Percentiles rank a stretch among this genome's conserved stretches.
Evolutionary conservation across 192 early-diverging fungal species (phyloP).

Genomic region (Podila verticillata): DNA sequence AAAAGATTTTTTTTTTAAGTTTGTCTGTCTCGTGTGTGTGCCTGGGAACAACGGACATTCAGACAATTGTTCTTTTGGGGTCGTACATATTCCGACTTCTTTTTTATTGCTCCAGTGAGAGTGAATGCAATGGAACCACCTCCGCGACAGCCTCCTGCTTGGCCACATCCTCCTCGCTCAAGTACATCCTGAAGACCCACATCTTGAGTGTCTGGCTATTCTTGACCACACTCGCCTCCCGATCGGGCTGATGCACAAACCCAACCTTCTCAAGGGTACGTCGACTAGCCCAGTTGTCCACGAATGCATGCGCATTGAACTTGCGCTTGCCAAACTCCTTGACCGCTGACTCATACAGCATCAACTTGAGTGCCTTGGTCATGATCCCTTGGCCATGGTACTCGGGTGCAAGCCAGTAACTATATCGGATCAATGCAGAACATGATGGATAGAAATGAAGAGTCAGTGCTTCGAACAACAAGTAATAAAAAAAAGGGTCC

Average conservation of each 20-base stretch:
- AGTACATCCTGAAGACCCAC: slow-evolving; percentile 19
- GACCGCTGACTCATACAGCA: slow-evolving; percentile 16
- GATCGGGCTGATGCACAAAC: slow-evolving; percentile 17
- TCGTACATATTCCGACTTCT: no score
- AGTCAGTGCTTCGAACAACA: background rate
- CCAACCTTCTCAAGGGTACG: slow-evolving; percentile 35
- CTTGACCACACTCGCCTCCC: background rate
- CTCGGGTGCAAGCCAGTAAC: slow-evolving; percentile 40
- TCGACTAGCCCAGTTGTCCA: slow-evolving; percentile 34
- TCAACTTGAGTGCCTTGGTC: slow-evolving; percentile 31
- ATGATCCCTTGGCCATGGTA: slow-evolving; percentile 44
- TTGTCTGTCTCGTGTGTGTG: no score
- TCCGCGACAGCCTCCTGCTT: background rate
- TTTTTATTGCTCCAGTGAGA: background rate
- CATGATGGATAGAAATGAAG: background rate
- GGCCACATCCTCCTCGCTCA: slow-evolving; percentile 18
- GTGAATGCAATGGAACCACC: slow-evolving; percentile 7
- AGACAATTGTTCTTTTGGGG: no score
- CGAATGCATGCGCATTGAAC: slow-evolving; percentile 20
- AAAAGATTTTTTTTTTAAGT: no score
- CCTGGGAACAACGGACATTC: no score
- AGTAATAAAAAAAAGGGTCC: background rate
- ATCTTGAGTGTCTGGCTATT: background rate
- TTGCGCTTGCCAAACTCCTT: slow-evolving; percentile 41
- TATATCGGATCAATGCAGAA: background rate